Base-by-base conservation (phyloP, 2,329 filamentous ascomycete species). In the Saccharata proteae region DNA sequence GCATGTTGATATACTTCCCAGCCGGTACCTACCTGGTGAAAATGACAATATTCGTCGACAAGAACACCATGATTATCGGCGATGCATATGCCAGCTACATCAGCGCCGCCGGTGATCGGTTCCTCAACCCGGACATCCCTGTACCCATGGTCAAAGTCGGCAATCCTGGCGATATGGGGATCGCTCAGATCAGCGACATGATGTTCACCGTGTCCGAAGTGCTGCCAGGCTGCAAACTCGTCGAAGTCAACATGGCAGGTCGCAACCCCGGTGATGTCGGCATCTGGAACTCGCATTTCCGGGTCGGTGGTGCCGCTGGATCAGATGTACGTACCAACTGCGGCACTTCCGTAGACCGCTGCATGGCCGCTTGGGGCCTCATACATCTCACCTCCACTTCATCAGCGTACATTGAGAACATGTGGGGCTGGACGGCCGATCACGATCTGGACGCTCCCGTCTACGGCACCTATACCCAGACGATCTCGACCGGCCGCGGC, bases 381-480 rank as follows among this genome's bases (percentile, higher is more conserved):
- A 46, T 74, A 17, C 67, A 74, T 41, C 49, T 73, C 8, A 61
- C 60, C 0, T 36, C 48, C 6, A 51, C 51, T 0, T 59, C 60
- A 1, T 62, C 62, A 1, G 60, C 60, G 6, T 71, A 71, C 40
- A 56, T 71, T 26, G 68, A 74, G 43, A 69, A 67, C 38, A 55
- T 59, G 37, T 70, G 64, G 67, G 60, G 59, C 44, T 68, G 65
- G 64, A 58, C 61, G 2, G 64, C 65, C 1, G 68, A 73, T 40
- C 69, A 73, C 48, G 62, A 64, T 36, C 53, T 72, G 10, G 55
- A 62, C 28, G 8, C 16, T 7, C 15, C 8, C 15, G n/a, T 12
- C 8, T 11, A 13, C 11, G 18, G 20, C 28, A n/a, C n/a, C n/a
- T 38, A 40, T 22, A 57, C 55, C 31, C 59, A 48, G 27, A 48